Conservation (phyloP, 2,329 filamentous ascomycete genomes). For the Botrytis elliptica region DNA sequence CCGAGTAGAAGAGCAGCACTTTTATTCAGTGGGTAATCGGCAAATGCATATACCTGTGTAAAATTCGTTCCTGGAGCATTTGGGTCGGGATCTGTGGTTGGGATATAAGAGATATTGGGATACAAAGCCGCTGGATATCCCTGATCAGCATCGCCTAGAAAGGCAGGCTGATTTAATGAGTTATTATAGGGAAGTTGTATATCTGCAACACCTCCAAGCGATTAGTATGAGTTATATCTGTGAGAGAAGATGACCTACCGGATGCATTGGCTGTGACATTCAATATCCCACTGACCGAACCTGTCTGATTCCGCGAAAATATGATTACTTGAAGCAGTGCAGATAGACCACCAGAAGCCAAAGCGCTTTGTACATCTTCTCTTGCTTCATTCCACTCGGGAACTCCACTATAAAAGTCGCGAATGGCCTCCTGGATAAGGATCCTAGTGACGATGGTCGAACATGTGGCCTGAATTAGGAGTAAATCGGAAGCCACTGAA, state of each 20-base stretch:
- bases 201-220: constrained; percentile 35
- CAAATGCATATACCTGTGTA: constrained; percentile 29
- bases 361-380: constrained; percentile 68
- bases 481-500: constrained; percentile 74
- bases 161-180: constrained; percentile 55
- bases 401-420: constrained; percentile 56
- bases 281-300: constrained; percentile 55
- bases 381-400: constrained; percentile 61
- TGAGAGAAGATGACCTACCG: constrained; percentile 1
- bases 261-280: constrained; percentile 57
- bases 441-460: constrained; percentile 68
- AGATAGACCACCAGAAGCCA: constrained; percentile 53
- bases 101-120: constrained; percentile 70
- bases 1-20: constrained; percentile 70
- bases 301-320: constrained; percentile 66
- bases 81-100: constrained; percentile 28
- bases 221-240: constrained; percentile 5
- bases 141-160: constrained; percentile 55
- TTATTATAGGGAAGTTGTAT: constrained; percentile 61
- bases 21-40: constrained; percentile 42
- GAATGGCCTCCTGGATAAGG: constrained; percentile 55
- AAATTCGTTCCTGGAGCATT: constrained; percentile 17
- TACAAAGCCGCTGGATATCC: constrained; percentile 74
- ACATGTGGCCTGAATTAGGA: constrained; percentile 74
- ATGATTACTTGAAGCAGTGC: constrained; percentile 70